Conservation (phyloP, 805 yeast species). For the Pichia nanzhaoensis region DNA sequence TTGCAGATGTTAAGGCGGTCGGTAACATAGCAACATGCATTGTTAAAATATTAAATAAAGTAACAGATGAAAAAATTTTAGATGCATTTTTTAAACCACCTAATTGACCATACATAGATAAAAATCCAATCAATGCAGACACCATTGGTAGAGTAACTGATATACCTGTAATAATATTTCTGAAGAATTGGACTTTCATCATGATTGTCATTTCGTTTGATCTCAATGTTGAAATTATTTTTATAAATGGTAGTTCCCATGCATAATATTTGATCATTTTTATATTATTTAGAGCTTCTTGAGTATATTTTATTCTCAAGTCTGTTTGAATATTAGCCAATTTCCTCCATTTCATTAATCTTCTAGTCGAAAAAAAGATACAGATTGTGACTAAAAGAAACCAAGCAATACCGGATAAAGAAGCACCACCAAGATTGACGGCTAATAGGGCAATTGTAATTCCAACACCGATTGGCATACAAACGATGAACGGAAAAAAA, state of each 20-base stretch:
- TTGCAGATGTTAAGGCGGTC: conserved; percentile 57
- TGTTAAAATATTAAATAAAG: conserved; percentile 57
- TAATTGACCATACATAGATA: conserved; percentile 34
- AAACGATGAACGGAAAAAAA: conserved; percentile 56
- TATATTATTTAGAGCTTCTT: conserved; percentile 72
- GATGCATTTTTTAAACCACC: conserved; percentile 45
- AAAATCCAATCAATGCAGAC: conserved; percentile 58
- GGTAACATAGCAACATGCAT: conserved; percentile 65
- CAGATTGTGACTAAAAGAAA: conserved; percentile 43
- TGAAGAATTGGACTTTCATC: conserved; percentile 54
- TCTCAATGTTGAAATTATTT: conserved; percentile 50
- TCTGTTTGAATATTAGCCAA: conserved; percentile 65
- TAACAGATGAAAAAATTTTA: conserved; percentile 59
- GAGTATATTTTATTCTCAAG: conserved; percentile 63
- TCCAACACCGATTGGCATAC: conserved; percentile 58
- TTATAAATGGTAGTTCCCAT: conserved; percentile 79
- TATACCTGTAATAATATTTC: conserved; percentile 57
- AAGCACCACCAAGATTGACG: conserved; percentile 63
- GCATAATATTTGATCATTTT: conserved; percentile 82
- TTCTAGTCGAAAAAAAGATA: conserved; percentile 42
- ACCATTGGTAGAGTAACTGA: conserved; percentile 63
- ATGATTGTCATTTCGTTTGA: conserved; percentile 54
- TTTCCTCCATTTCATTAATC: conserved; percentile 48
- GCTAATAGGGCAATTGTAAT: conserved; percentile 60
- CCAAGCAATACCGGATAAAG: conserved; percentile 62